Evolutionary conservation across 2,329 filamentous ascomycete species (phyloP).

Genomic region (Mycogone perniciosa): DNA sequence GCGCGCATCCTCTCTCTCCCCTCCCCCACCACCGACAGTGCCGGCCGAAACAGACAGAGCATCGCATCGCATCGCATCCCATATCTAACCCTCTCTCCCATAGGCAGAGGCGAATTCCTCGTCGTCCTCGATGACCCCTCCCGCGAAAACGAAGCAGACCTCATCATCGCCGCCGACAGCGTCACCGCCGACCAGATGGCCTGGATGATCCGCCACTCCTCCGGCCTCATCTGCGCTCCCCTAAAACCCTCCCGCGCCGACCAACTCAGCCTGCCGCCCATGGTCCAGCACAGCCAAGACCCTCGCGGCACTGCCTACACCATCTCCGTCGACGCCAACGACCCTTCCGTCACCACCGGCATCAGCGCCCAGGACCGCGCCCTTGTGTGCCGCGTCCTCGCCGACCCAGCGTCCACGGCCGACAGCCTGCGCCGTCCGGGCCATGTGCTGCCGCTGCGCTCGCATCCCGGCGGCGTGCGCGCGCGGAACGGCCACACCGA

Average conservation of each 20-base stretch:
- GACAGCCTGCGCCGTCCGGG: slow-evolving; percentile 73
- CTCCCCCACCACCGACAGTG: slow-evolving; percentile 5
- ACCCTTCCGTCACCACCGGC: slow-evolving; percentile 72
- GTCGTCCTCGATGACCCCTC: slow-evolving; percentile 87
- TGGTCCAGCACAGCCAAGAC: slow-evolving; percentile 73
- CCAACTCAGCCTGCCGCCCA: slow-evolving; percentile 74
- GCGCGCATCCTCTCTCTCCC: neutral
- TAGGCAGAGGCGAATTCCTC: slow-evolving; percentile 82
- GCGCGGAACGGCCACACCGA: slow-evolving; percentile 84
- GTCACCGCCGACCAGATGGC: slow-evolving; percentile 87
- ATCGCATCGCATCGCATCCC: neutral
- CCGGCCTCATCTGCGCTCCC: slow-evolving; percentile 87
- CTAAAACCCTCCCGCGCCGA: slow-evolving; percentile 63
- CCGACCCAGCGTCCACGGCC: slow-evolving; percentile 52
- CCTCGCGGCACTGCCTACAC: slow-evolving; percentile 91
- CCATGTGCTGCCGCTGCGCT: slow-evolving; percentile 81
- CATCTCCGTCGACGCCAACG: slow-evolving; percentile 73
- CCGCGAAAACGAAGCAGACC: slow-evolving; percentile 96
- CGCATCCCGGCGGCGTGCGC: slow-evolving; percentile 72
- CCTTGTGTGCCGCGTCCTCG: slow-evolving; percentile 72
- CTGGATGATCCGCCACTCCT: slow-evolving; percentile 89
- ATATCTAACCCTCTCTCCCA: neutral
- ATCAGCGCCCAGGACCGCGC: slow-evolving; percentile 86
- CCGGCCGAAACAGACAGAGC: neutral
- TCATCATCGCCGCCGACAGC: slow-evolving; percentile 85